Percentiles rank a stretch among this genome's conserved stretches.
Conservation (phyloP, 2,329 filamentous ascomycete species). For the Ophiosphaerella herpotricha region DNA sequence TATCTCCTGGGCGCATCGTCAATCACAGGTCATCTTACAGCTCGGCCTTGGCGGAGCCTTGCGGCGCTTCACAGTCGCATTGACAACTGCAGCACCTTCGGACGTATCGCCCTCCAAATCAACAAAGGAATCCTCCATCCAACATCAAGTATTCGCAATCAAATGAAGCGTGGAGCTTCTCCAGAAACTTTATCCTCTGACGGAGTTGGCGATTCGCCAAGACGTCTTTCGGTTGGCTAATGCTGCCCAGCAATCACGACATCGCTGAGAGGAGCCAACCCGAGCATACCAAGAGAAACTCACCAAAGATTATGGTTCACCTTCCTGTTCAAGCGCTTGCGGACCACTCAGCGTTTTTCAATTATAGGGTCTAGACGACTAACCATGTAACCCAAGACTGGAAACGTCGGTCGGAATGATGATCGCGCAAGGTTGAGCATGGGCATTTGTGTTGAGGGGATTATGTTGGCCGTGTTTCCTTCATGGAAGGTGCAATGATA, state of each 20-base stretch:
- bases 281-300: slow-evolving; percentile 25
- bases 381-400: slow-evolving; percentile 32
- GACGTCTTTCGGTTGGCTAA: slow-evolving; percentile 15
- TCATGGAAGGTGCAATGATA: slow-evolving; percentile 4
- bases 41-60: too few relatives aligned
- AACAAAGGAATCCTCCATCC: too few relatives aligned
- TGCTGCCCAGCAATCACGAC: slow-evolving; percentile 33
- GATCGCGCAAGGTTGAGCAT: slow-evolving; percentile 28
- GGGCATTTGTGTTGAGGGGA: slow-evolving; percentile 4
- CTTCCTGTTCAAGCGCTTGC: slow-evolving; percentile 30
- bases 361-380: slow-evolving; percentile 6
- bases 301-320: slow-evolving; percentile 22
- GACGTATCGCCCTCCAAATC: too few relatives aligned
- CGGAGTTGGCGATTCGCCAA: slow-evolving; percentile 10
- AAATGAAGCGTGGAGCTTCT: too few relatives aligned
- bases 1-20: too few relatives aligned
- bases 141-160: too few relatives aligned
- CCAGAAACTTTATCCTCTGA: background rate
- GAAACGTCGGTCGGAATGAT: slow-evolving; percentile 25
- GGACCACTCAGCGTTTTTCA: slow-evolving; percentile 15
- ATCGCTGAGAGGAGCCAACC: slow-evolving; percentile 15
- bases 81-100: too few relatives aligned
- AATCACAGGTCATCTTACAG: too few relatives aligned
- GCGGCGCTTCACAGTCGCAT: too few relatives aligned
- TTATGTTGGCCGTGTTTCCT: slow-evolving; percentile 9